Conservation (phyloP, 345 rosid species). For the Corymbia maculata region DNA sequence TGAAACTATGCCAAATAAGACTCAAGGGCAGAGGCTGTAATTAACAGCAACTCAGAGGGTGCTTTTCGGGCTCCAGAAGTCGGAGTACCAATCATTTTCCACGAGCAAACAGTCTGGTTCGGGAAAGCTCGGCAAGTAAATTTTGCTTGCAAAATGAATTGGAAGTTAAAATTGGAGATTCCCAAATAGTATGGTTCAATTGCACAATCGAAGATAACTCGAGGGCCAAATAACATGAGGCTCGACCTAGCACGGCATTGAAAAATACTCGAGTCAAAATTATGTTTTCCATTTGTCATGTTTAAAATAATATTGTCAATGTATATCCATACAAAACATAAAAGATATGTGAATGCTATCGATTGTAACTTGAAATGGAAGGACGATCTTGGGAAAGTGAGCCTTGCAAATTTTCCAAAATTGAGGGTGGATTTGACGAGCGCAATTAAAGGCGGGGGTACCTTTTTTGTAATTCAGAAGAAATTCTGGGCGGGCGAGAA, state of each 20-base stretch:
- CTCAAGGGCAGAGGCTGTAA: background rate
- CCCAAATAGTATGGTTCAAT: background rate
- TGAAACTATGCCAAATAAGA: background rate
- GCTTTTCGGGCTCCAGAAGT: fast-evolving
- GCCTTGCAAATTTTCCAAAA: background rate
- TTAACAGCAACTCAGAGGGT: background rate
- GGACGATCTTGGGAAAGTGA: background rate
- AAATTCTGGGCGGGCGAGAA: background rate
- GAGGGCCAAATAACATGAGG: background rate
- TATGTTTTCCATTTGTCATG: fast-evolving
- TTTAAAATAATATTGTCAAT: background rate
- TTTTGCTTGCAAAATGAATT: background rate
- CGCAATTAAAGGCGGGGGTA: background rate
- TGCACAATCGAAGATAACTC: background rate
- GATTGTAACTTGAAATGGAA: background rate
- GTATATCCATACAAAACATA: no score
- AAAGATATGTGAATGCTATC: background rate
- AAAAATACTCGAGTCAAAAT: background rate
- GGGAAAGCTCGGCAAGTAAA: background rate
- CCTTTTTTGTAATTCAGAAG: background rate
- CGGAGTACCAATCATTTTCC: background rate
- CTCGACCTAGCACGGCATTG: background rate
- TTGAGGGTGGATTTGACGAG: background rate
- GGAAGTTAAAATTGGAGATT: background rate
- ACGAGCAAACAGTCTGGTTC: background rate